Conservation (phyloP, 805 yeast species). For the Wickerhamomyces pijperi region DNA sequence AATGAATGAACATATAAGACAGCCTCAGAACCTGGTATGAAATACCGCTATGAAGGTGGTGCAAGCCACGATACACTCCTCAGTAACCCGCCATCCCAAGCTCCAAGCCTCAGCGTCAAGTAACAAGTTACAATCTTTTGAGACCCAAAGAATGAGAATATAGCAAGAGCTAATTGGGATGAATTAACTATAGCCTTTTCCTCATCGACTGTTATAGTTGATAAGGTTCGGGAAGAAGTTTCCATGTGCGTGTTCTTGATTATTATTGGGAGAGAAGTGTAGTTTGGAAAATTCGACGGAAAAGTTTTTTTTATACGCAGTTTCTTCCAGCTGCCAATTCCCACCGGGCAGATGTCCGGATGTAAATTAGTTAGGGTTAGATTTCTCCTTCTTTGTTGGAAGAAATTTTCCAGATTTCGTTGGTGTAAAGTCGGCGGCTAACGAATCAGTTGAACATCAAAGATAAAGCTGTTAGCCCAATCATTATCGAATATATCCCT, state of each 20-base stretch:
- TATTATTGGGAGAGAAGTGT: no score
- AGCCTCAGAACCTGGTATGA: conserved; percentile 22
- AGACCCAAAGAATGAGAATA: not conserved
- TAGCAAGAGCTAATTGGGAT: conserved; percentile 24
- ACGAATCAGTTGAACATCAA: no score
- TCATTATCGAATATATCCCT: not conserved
- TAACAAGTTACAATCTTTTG: not conserved
- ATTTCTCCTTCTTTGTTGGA: not conserved
- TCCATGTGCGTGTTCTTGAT: not conserved
- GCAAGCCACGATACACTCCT: conserved; percentile 41
- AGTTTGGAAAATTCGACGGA: no score
- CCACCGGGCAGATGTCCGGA: not conserved
- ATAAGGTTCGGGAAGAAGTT: conserved; percentile 20
- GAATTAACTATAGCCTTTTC: conserved; percentile 25
- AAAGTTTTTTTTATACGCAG: not conserved
- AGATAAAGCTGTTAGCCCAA: no score
- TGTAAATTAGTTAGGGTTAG: not conserved
- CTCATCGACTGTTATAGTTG: conserved; percentile 53
- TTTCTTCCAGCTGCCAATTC: no score
- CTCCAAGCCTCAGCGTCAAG: not conserved
- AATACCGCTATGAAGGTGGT: conserved; percentile 38
- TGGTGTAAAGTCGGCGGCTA: no score
- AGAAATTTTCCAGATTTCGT: not conserved
- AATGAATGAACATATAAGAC: conserved; percentile 10
- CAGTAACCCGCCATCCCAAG: conserved; percentile 32